These are phyloP conservation scores for Leishmania braziliensis DNA, from an alignment of 208 protist genomes.

Conservation along the genomic window DNA sequence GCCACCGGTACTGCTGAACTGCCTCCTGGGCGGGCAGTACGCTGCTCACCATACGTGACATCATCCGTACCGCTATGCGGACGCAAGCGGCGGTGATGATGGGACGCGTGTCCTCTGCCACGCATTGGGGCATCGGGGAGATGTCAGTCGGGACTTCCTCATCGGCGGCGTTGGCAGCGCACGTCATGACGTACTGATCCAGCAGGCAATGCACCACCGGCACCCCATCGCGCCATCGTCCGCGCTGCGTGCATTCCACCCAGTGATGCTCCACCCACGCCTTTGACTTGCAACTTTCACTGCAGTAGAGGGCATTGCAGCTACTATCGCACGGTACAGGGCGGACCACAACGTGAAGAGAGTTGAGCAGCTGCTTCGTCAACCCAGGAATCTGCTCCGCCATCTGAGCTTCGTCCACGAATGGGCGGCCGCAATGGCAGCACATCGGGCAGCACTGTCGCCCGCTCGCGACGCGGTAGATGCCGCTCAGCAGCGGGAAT, in stretches of 20 bases:
- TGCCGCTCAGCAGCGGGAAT: conserved; percentile 22
- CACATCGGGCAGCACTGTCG: conserved; percentile 38
- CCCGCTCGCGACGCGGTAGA: conserved; percentile 21
- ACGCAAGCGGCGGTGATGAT: conserved; percentile 45
- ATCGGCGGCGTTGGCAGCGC: neutral
- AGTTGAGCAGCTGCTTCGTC: conserved; percentile 34
- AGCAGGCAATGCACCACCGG: conserved; percentile 33
- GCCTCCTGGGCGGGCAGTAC: conserved; percentile 50
- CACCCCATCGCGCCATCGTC: conserved; percentile 65
- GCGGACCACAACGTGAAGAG: conserved; percentile 34
- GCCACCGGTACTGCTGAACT: conserved; percentile 63
- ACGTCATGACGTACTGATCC: conserved; percentile 25
- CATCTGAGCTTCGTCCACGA: conserved; percentile 44
- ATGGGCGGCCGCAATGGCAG: conserved; percentile 54
- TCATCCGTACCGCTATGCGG: conserved; percentile 73
- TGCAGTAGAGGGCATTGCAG: conserved; percentile 73
- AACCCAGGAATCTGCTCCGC: conserved; percentile 38
- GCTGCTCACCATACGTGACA: conserved; percentile 60
- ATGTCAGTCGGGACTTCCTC: neutral
- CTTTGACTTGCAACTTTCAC: conserved; percentile 63
- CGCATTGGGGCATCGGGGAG: conserved; percentile 10
- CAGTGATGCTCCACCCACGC: conserved; percentile 79
- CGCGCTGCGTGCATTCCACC: conserved; percentile 64
- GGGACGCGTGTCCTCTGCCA: conserved; percentile 28
- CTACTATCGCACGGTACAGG: conserved; percentile 56